Conservation (phyloP, 805 yeast species). For the Candida germanica region DNA sequence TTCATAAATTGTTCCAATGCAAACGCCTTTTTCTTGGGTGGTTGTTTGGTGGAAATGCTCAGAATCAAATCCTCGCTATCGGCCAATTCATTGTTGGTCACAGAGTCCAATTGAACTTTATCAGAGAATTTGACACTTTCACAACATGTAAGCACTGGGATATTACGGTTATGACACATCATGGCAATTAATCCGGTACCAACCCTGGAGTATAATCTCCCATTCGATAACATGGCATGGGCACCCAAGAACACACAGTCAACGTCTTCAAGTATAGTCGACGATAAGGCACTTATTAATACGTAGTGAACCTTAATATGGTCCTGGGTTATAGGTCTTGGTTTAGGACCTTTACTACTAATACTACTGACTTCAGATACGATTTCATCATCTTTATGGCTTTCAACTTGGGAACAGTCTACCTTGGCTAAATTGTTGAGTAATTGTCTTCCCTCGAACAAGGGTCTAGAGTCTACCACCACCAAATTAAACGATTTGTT, state of each 20-base stretch:
- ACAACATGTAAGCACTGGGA: conserved; percentile 94
- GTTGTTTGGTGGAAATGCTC: conserved; percentile 45
- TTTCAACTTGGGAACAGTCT: conserved; percentile 16
- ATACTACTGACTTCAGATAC: conserved; percentile 16
- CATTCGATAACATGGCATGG: conserved; percentile 94
- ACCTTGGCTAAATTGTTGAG: conserved; percentile 58
- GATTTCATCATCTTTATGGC: conserved; percentile 14
- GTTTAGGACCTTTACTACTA: conserved; percentile 14
- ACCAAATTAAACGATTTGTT: conserved; percentile 71
- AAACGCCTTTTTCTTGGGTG: conserved; percentile 55
- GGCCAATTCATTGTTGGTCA: conserved; percentile 87
- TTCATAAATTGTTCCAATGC: conserved; percentile 62
- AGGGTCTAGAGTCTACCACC: conserved; percentile 89
- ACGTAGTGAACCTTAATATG: conserved; percentile 78
- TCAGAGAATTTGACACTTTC: conserved; percentile 93
- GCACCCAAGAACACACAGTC: conserved; percentile 94
- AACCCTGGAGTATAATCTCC: conserved; percentile 86
- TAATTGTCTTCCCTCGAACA: conserved; percentile 86
- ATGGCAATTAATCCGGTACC: conserved; percentile 94
- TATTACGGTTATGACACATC: conserved; percentile 81
- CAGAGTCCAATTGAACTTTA: conserved; percentile 94
- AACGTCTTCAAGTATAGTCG: conserved; percentile 76
- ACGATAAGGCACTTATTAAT: conserved; percentile 69
- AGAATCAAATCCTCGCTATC: conserved; percentile 70
- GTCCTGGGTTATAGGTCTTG: conserved; percentile 33